Base-by-base conservation (phyloP, 345 rosid species). In the Camelina laxa region DNA sequence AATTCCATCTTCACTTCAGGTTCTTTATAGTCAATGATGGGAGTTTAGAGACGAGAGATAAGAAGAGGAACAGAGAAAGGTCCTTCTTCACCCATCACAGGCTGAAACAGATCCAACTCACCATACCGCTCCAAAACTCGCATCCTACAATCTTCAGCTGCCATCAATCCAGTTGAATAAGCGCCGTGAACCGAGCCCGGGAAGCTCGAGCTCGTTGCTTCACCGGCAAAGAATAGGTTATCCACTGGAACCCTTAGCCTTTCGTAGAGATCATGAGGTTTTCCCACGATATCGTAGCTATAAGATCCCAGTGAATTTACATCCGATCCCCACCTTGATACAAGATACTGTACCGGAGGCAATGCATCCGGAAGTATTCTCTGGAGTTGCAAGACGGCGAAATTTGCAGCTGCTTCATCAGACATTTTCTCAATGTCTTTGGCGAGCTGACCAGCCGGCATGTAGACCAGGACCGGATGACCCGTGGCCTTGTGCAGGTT, bases 371-470 rank as follows among this genome's bases (percentile, higher is more conserved):
- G 98, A 72, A 95, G 88, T 75, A 92, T 95, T 81, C 84, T 90
- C 91, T 84, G 84, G 69, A 95, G 92, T 76, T 95, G 92, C 75
- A 60, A 44, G 70, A 90, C 81, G 57, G 99, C 97, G 72, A 95
- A 90, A 67, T 84, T 79, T 7, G 89, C 96, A 77, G 98, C 97
- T 75, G 90, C 96, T 84, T 90, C 97, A 85, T 95, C 98, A 73
- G 97, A 85, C 98, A 92, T 89, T 80, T 90, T 95, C 85, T 92
- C 98, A 30, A 95, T 88, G 87, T 92, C 99, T 67, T 79, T 88
- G 39, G 99, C 98, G 33, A 95, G 88, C 91, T 90, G 91, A 81
- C 99, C 98, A 9, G 97, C 97, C 60, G 99, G 97, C 98, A 92
- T 92, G 80, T 95, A 92, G 42, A 95, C 92, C 17, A 95, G 98